phyloP scores from a whole-genome alignment of 1,284 basidiomycete species.

The Microbotryomycetes sp. region DNA sequence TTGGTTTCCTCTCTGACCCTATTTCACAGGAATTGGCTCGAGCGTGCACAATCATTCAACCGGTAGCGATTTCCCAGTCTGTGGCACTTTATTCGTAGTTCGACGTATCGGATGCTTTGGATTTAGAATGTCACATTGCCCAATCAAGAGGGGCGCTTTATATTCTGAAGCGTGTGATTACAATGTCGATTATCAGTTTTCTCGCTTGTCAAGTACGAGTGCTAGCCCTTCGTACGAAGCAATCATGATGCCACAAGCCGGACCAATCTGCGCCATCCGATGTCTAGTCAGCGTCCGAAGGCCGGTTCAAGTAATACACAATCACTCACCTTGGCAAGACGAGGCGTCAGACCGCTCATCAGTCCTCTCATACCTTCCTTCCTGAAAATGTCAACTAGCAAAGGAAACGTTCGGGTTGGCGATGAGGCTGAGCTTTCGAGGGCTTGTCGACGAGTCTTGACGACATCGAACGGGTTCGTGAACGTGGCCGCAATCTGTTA shows the following conservation, averaged over 20 bases:
- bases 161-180: no score
- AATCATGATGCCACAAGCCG: conserved; percentile 98
- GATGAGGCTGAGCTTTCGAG: not conserved
- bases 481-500: conserved; percentile 63
- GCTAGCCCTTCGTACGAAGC: conserved; percentile 66
- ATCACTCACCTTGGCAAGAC: conserved; percentile 72
- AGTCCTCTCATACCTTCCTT: conserved; percentile 72
- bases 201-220: not conserved
- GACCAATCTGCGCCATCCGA: conserved; percentile 52
- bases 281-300: no score
- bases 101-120: no score
- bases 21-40: no score
- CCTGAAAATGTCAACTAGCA: conserved; percentile 61
- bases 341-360: conserved; percentile 77
- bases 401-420: conserved; percentile 47
- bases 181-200: no score
- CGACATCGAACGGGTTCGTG: conserved; percentile 91
- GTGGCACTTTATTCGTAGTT: no score
- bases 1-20: no score
- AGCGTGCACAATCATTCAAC: no score
- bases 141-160: no score
- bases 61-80: no score
- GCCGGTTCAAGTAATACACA: no score
- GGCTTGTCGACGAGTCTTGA: conserved; percentile 82
- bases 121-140: no score